Conservation (phyloP, 2,329 filamentous ascomycete species). For the Ascosphaera aggregata region DNA sequence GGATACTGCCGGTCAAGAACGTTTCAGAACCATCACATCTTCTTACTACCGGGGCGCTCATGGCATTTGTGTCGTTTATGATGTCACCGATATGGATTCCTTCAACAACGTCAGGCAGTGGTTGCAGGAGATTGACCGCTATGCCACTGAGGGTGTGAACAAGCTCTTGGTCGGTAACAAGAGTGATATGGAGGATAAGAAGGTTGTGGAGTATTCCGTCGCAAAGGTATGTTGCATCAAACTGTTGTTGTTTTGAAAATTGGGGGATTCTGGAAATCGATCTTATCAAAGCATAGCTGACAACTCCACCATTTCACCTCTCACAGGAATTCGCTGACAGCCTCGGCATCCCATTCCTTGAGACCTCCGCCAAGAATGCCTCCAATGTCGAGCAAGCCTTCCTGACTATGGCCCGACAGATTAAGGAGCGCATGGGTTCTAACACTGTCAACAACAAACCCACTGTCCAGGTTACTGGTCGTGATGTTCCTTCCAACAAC, state of each 20-base stretch:
- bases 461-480: conserved; percentile 53
- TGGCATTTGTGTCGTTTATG: conserved; percentile 98
- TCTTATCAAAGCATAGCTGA: conserved; percentile 1
- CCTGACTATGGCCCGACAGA: conserved; percentile 98
- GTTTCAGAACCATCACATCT: conserved; percentile 98
- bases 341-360: conserved; percentile 95
- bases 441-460: conserved; percentile 97
- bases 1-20: conserved; percentile 97
- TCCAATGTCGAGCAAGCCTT: conserved; percentile 99
- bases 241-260: neutral
- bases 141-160: conserved; percentile 97
- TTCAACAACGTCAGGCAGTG: conserved; percentile 99
- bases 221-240: conserved; percentile 51
- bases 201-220: conserved; percentile 98
- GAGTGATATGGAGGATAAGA: conserved; percentile 99
- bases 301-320: conserved; percentile 2
- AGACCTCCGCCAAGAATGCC: conserved; percentile 98
- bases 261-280: conserved; percentile 3
- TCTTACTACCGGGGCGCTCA: conserved; percentile 99
- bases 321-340: conserved; percentile 90
- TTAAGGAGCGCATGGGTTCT: conserved; percentile 99
- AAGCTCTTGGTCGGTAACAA: conserved; percentile 99
- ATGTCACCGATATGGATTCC: conserved; percentile 99
- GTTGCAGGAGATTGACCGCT: conserved; percentile 98
- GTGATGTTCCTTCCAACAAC: neutral